Evolutionary conservation across 345 rosid genomes (phyloP).

Genomic region (Eucalyptus pauciflora): DNA sequence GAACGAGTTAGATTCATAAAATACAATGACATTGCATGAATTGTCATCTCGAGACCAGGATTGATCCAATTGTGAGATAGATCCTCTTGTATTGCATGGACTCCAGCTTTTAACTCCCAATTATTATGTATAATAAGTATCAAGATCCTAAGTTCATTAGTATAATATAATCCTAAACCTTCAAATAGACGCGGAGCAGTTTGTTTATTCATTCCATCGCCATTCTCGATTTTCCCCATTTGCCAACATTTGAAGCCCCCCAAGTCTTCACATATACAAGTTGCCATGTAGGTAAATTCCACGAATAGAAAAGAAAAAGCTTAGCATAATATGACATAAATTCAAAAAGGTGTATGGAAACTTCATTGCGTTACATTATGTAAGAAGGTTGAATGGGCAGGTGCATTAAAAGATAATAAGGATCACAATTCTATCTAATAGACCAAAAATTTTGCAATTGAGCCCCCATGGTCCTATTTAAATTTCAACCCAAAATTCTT

Average conservation of each 20-base stretch:
- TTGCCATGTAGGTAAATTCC: too few relatives aligned
- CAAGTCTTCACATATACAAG: too few relatives aligned
- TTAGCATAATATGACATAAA: not conserved
- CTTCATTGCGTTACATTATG: not conserved
- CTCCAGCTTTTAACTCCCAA: not conserved
- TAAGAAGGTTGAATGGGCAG: not conserved
- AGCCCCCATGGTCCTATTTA: not conserved
- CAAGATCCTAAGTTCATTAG: not conserved
- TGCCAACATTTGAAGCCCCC: not conserved
- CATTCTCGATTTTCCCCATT: not conserved
- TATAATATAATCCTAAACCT: not conserved
- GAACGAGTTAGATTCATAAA: not conserved
- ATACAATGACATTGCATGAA: not conserved
- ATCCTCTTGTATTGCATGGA: not conserved
- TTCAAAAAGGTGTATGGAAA: accelerated
- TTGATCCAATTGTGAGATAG: not conserved
- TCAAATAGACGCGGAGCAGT: not conserved
- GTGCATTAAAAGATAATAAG: not conserved
- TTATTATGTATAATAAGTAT: not conserved
- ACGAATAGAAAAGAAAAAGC: not conserved
- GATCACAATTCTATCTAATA: not conserved
- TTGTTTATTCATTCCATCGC: accelerated
- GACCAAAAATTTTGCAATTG: not conserved
- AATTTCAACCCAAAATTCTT: not conserved
- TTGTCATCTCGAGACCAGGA: accelerated